Conservation (phyloP, 73 alveolate genomes). For the Uronychia setigera region DNA sequence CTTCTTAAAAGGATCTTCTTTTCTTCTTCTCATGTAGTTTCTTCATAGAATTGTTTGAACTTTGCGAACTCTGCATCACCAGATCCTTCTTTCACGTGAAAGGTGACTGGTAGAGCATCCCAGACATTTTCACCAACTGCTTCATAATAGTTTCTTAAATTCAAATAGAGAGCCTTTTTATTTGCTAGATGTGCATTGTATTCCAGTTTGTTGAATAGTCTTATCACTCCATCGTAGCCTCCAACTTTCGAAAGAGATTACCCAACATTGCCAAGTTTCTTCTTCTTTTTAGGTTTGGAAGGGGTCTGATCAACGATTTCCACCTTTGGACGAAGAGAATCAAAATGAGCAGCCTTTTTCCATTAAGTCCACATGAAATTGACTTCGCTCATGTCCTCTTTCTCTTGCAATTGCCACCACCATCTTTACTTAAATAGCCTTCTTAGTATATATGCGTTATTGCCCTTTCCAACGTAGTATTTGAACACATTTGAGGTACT, state of each 20-base stretch:
- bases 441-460: constrained; percentile 35
- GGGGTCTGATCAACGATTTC: not conserved
- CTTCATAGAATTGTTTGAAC: constrained; percentile 28
- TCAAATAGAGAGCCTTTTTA: constrained; percentile 51
- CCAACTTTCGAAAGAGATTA: constrained; percentile 10
- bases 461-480: constrained; percentile 50
- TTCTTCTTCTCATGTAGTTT: not conserved
- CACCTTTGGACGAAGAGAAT: constrained; percentile 23
- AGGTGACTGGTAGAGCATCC: constrained; percentile 42
- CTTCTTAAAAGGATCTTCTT: not conserved
- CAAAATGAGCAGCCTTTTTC: constrained; percentile 55
- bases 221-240: constrained; percentile 2
- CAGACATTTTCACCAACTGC: constrained; percentile 24
- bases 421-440: constrained; percentile 45
- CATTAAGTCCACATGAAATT: constrained; percentile 69
- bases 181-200: constrained; percentile 39
- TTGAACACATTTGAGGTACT: constrained; percentile 21
- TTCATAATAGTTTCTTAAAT: constrained; percentile 47
- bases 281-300: not conserved
- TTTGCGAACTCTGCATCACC: constrained; percentile 44
- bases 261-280: not conserved
- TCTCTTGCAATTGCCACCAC: constrained; percentile 54
- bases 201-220: constrained; percentile 34
- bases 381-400: constrained; percentile 49
- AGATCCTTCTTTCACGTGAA: constrained; percentile 40